phyloP scores from a whole-genome alignment of 257 asterid genomes.

The Orobanche coerulescens region DNA sequence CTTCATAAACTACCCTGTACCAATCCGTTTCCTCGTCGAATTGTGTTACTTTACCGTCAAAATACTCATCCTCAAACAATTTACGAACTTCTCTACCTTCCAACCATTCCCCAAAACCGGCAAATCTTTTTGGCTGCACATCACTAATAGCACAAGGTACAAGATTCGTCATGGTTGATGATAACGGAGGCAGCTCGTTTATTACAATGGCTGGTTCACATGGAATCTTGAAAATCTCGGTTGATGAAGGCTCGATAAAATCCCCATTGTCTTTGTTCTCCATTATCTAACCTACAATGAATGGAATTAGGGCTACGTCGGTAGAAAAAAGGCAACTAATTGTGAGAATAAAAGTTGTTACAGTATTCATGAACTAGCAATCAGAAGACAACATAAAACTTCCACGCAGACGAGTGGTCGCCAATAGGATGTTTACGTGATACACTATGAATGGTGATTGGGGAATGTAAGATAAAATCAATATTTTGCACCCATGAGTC shows the following conservation, averaged over 20 bases:
- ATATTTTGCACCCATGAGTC: background rate
- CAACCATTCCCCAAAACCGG: constrained; percentile 57
- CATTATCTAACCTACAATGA: constrained; percentile 27
- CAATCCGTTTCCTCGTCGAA: constrained; percentile 48
- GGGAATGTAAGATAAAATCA: background rate
- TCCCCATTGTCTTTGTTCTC: constrained; percentile 28
- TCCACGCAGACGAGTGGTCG: background rate
- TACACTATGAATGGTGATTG: background rate
- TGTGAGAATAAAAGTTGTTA: background rate
- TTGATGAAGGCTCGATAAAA: constrained; percentile 16
- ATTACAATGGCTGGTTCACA: constrained; percentile 67
- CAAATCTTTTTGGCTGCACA: constrained; percentile 13
- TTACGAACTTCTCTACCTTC: constrained; percentile 55
- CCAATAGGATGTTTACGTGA: background rate
- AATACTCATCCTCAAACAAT: constrained; percentile 32
- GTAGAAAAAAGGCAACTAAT: background rate
- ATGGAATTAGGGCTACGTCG: background rate
- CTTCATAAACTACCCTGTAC: constrained; percentile 62
- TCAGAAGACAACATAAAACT: background rate
- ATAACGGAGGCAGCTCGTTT: constrained; percentile 47
- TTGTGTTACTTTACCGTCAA: constrained; percentile 36
- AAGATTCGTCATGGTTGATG: constrained; percentile 19
- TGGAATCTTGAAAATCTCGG: constrained; percentile 35
- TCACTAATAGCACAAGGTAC: constrained; percentile 19
- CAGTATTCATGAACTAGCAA: background rate